Evolutionary conservation across 1,139 yeast species (phyloP), one percentile per base, ranked within the genome.

Genomic region (Geotrichum histeridarum): DNA sequence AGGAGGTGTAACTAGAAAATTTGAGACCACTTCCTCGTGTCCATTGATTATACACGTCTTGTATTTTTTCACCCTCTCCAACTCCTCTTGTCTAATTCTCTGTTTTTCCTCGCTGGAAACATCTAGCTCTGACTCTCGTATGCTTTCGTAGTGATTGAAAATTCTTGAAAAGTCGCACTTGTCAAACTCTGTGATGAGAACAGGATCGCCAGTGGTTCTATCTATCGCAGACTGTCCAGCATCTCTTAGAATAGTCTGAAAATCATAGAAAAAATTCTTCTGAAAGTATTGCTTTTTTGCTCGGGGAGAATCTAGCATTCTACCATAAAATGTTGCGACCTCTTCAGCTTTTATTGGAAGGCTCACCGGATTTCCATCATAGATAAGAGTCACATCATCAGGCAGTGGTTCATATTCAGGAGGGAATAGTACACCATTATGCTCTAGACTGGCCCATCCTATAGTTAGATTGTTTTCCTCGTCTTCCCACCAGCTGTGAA

Each of bases 321-420:
- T 96, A 15, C 86, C 98, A 69, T 77, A 93, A 67, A 90, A 91
- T 0, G 97, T 97, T 0, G 97, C 98, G 37, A 93, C 97, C 70
- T 93, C 98, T 70, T 93, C 99, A 1, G 97, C 98, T 55, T 78
- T 87, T 0, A 74, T 71, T 0, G 96, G 93, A 58, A 91, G 74
- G 30, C 73, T 74, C 0, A 91, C 89, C 0, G 93, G 86, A 60
- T 79, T 77, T 0, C 88, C 89, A 61, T 86, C 84, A 65, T 91
- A 91, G 59, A 80, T 77, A 55, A 93, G 67, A 65, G 86, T 87
- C 47, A 90, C 86, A 63, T 81, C 79, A n/a, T 81, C 74, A 0
- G 98, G 98, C 44, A 93, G 72, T 9, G 94, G 91, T 65, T 85
- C 91, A 70, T 93, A 91, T 8, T 82, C 85, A 0, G 98, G 97